These are phyloP conservation scores for Mycena floridula DNA, from an alignment of 768 basidiomycete genomes.

Conservation along the genomic window DNA sequence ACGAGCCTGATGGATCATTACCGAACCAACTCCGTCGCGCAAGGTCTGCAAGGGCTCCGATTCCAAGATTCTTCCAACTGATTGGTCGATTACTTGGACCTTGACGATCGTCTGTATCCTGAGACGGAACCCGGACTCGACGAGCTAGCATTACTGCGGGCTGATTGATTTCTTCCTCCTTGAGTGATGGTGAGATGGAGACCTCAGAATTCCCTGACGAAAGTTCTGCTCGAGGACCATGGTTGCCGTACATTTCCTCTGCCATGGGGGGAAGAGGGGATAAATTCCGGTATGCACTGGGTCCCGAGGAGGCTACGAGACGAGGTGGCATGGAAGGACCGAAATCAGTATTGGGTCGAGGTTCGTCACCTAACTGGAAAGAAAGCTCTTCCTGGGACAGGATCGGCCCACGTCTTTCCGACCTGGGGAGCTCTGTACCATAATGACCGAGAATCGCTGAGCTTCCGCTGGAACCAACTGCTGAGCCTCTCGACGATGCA, in stretches of 20 bases:
- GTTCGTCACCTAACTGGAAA: constrained; percentile 2
- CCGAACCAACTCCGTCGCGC: constrained; percentile 59
- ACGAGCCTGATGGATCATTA: constrained; percentile 22
- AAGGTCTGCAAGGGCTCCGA: constrained; percentile 42
- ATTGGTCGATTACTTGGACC: constrained; percentile 20
- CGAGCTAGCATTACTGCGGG: constrained; percentile 49
- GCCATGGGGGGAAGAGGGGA: no score
- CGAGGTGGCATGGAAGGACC: constrained; percentile 27
- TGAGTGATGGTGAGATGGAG: constrained; percentile 3
- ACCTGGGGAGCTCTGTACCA: no score
- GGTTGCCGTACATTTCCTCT: no score
- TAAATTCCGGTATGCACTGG: no score
- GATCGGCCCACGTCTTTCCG: constrained; percentile 25
- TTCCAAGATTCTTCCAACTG: constrained; percentile 33
- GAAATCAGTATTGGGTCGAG: constrained; percentile 16
- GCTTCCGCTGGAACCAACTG: no score
- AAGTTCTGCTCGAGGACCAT: no score
- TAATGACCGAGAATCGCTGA: no score
- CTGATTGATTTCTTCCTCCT: no score
- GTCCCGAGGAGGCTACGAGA: no score
- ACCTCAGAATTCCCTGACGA: no score
- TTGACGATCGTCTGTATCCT: constrained; percentile 11
- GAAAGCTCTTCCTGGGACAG: constrained; percentile 31
- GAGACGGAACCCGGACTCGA: constrained; percentile 33
- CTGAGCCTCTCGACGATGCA: no score